A percentile compares a stretch with the other conserved stretches of the same genome.
phyloP scores from a whole-genome alignment of 1,284 basidiomycete genomes.

The Ceratobasidium sp. region DNA sequence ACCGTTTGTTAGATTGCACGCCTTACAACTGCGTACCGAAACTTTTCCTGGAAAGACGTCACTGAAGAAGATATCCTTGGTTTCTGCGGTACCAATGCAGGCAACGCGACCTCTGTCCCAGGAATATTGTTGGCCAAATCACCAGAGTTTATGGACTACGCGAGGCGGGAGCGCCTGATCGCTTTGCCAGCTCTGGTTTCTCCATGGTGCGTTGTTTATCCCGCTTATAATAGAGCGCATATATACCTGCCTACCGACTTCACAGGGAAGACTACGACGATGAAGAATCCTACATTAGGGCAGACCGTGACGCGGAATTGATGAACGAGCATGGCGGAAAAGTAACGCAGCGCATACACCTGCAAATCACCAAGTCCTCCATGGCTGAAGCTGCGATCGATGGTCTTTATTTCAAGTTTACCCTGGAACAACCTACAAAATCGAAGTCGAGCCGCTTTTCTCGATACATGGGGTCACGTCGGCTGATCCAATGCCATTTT shows the following conservation, averaged over 20 bases:
- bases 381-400: neutral
- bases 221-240: neutral
- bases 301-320: neutral
- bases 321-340: constrained; percentile 21
- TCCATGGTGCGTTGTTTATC: neutral
- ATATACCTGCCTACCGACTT: neutral
- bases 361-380: neutral
- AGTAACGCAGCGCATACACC: constrained; percentile 28
- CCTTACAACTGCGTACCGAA: neutral
- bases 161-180: neutral
- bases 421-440: constrained; percentile 15
- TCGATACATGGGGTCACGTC: constrained; percentile 39
- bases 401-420: constrained; percentile 16
- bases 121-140: neutral
- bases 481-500: constrained; percentile 39
- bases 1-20: neutral
- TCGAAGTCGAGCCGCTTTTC: constrained; percentile 35
- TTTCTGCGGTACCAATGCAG: neutral
- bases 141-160: constrained; percentile 1
- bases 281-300: neutral
- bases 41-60: constrained; percentile 2
- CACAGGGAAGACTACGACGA: neutral
- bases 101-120: neutral
- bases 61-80: neutral
- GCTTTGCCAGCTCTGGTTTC: neutral